Evolutionary conservation across 108 stramenopile genomes (phyloP), one percentile per base, ranked within the genome.

Genomic region (Cyclotella choctawhatcheeana): DNA sequence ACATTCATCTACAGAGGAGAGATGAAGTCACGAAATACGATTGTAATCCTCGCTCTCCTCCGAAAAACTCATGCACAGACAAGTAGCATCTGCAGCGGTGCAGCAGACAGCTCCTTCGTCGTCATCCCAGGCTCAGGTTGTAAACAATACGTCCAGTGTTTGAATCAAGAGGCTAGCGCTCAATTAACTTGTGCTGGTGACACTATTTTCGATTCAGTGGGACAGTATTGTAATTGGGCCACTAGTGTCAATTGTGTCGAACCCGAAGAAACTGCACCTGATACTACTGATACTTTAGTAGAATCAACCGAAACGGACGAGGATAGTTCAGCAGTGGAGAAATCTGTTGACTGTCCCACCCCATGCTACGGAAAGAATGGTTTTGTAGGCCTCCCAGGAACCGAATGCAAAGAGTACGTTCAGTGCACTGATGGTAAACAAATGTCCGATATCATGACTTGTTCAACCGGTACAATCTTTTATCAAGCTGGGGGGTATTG

Each of bases 141-240:
- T 22, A 52, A 52, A 22, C 22, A 52, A 52, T 52, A 52, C 21
- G 51, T 22, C 51, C 51, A 52, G 24, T 52, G 51, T 52, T 1
- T 52, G 8, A 22, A 52, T 22, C 44, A 56, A 4, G 56, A 30
- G 12, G 13, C 35, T 27, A 47, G 48, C 12, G 48, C 40, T 1
- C 30, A 27, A 22, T 47, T 70, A 22, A 30, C 17, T 2, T 70
- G 69, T 43, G 24, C 34, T n/a, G 69, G 69, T 16, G 58, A 70
- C 44, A 70, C 69, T 16, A 47, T 70, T n/a, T 70, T 47, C 44
- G 58, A 70, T 45, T 21, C 40, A 32, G 0, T 0, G 10, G 69
- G 55, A 0, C 45, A 44, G 26, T 58, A 70, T 31, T 70, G 69
- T 44, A 58, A 70, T 59, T 70, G 69, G 69, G 27, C 58, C n/a